Base-by-base conservation (phyloP, 257 asterid genomes). In the Osmanthus fragrans region DNA sequence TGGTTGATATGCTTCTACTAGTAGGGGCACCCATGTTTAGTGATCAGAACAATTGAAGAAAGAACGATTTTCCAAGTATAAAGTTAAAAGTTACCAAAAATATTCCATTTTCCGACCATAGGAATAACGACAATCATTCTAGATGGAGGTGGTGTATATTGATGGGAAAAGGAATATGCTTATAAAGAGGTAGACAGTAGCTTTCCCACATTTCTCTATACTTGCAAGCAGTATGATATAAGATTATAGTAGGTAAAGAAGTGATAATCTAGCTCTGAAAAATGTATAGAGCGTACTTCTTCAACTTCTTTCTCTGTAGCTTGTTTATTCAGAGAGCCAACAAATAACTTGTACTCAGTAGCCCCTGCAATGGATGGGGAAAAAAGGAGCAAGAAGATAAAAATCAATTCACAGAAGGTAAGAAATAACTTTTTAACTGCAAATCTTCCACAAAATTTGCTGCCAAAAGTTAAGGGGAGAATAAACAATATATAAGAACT, bases 231-330 rank as follows among this genome's bases (percentile, higher is more conserved):
- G 42, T 47, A n/a, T 3, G 23, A 71, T 39, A 75, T 25, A 56
- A 40, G 42, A 33, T 72, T 70, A 78, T 18, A 77, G 72, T 67
- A 23, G 25, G 51, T 25, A 80, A 73, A 45, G 25, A 73, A 51
- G 76, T 9, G 65, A 85, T 79, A 39, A 69, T 47, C 47, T 63
- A 69, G 71, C 78, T 66, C 34, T 72, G 49, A 77, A 70, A 36
- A 71, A 78, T 29, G 33, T 64, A 49, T 72, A 79, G 54, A 83
- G 77, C 90, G 47, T 91, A 94, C 99, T 82, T 90, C 97, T 86
- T 93, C 99, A 80, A 94, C 90, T 78, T 94, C 97, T 87, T 86
- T 91, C 92, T 91, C 98, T 45, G 93, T 84, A 74, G 99, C 97
- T 80, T 89, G 94, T 87, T 89, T 94, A 89, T 87, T 92, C 87